These are phyloP conservation scores for Typha latifolia DNA, from an alignment of 176 grass and related monocot genomes.

Conservation along the genomic window DNA sequence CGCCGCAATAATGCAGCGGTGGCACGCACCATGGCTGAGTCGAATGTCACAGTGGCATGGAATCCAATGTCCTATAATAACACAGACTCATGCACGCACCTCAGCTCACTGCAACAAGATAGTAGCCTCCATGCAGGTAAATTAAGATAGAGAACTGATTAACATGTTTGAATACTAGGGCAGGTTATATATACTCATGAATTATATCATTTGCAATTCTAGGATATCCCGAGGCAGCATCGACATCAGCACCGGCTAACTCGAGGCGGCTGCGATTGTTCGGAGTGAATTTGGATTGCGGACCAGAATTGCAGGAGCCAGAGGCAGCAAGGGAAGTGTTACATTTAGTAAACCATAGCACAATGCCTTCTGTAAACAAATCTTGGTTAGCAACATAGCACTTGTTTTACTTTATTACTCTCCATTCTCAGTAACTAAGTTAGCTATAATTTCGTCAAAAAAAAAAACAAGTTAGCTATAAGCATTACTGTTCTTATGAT, in stretches of 20 bases:
- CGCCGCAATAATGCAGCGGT: neutral
- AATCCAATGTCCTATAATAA: slow-evolving; percentile 9
- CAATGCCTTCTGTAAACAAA: slow-evolving; percentile 29
- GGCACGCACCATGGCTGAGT: neutral
- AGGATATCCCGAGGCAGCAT: slow-evolving; percentile 17
- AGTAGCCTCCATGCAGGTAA: slow-evolving; percentile 40
- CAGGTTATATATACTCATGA: neutral
- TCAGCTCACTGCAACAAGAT: slow-evolving; percentile 27
- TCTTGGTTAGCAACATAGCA: slow-evolving; percentile 30
- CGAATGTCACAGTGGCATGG: slow-evolving; percentile 13
- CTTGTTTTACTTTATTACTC: neutral
- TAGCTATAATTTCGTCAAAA: too few relatives aligned
- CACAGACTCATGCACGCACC: slow-evolving; percentile 31
- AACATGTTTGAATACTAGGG: too few relatives aligned
- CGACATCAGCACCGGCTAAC: slow-evolving; percentile 12
- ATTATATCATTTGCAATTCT: slow-evolving; percentile 9
- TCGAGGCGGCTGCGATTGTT: slow-evolving; percentile 60
- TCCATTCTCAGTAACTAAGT: neutral
- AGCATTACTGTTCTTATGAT: neutral
- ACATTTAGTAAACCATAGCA: slow-evolving; percentile 31
- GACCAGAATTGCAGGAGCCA: slow-evolving; percentile 36
- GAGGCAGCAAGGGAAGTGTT: slow-evolving; percentile 17
- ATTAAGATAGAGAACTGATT: neutral
- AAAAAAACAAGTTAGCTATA: neutral
- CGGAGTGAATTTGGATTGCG: slow-evolving; percentile 86